phyloP scores from a whole-genome alignment of 176 grass and related monocot species.

The Eremochloa ophiuroides region DNA sequence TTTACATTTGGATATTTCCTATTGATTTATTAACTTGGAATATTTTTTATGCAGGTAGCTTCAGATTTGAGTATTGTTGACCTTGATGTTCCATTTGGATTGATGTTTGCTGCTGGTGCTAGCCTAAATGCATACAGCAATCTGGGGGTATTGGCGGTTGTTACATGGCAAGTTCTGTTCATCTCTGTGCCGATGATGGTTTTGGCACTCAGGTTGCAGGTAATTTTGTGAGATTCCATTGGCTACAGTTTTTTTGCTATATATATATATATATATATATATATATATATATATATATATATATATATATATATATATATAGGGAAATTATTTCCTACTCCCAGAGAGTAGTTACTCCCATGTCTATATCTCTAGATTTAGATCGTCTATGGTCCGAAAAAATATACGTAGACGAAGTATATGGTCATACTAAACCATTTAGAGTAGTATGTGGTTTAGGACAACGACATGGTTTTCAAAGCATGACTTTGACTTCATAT shows the following conservation, averaged over 20 bases:
- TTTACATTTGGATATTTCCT: not conserved
- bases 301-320: too few relatives aligned
- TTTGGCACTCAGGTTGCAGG: conserved; percentile 73
- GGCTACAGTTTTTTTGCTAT: not conserved
- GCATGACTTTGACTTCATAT: too few relatives aligned
- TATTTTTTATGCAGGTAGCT: conserved; percentile 57
- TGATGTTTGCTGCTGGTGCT: conserved; percentile 45
- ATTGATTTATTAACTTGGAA: not conserved
- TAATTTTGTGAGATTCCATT: conserved; percentile 12
- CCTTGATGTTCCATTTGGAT: conserved; percentile 78
- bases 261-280: too few relatives aligned
- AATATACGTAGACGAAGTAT: too few relatives aligned
- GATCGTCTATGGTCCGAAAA: too few relatives aligned
- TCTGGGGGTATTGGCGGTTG: conserved; percentile 75
- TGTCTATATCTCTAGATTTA: too few relatives aligned
- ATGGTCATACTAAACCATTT: too few relatives aligned
- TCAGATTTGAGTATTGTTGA: conserved; percentile 85
- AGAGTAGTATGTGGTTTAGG: too few relatives aligned
- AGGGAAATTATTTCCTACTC: too few relatives aligned
- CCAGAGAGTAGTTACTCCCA: too few relatives aligned
- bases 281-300: too few relatives aligned
- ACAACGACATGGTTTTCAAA: too few relatives aligned
- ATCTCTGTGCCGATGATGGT: conserved; percentile 59
- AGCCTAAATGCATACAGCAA: conserved; percentile 72
- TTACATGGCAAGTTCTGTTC: conserved; percentile 96